Evolutionary conservation across 345 rosid species (phyloP).

Genomic region (Raphanus sativus): DNA sequence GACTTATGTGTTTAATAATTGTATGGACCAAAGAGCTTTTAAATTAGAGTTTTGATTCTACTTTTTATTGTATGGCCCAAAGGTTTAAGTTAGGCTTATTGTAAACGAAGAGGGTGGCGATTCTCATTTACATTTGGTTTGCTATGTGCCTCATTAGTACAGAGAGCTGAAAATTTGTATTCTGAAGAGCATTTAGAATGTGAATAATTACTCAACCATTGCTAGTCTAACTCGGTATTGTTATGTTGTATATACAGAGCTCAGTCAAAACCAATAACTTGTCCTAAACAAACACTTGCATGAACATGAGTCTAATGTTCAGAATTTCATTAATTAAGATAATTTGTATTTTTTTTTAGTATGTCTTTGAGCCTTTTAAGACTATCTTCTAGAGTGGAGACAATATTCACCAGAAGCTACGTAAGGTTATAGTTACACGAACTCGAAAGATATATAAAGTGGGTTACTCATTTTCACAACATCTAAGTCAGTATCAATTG

Average conservation of each 20-base stretch:
- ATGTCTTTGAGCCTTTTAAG: not conserved
- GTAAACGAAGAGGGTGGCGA: not conserved
- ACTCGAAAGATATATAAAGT: not conserved
- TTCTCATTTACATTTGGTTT: not conserved
- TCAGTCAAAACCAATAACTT: constrained; percentile 64
- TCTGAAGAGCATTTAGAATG: not conserved
- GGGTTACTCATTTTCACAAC: not conserved
- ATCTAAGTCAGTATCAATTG: not conserved
- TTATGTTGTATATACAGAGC: constrained; percentile 42
- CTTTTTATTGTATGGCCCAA: too few species aligned
- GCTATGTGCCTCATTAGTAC: not conserved
- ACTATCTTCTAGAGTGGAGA: not conserved
- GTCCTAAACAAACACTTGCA: constrained; percentile 69
- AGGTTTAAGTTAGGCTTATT: too few species aligned
- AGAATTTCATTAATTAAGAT: not conserved
- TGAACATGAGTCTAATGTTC: not conserved
- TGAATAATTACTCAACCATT: not conserved
- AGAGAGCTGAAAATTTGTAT: not conserved
- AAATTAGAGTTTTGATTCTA: too few species aligned
- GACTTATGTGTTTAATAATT: too few species aligned
- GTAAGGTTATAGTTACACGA: not conserved
- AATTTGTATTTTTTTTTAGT: not conserved
- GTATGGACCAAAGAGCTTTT: too few species aligned
- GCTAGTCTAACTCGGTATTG: constrained; percentile 2
- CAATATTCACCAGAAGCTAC: not conserved